phyloP scores from a whole-genome alignment of 352 stramenopile species.

The Phytophthora cryptogea region DNA sequence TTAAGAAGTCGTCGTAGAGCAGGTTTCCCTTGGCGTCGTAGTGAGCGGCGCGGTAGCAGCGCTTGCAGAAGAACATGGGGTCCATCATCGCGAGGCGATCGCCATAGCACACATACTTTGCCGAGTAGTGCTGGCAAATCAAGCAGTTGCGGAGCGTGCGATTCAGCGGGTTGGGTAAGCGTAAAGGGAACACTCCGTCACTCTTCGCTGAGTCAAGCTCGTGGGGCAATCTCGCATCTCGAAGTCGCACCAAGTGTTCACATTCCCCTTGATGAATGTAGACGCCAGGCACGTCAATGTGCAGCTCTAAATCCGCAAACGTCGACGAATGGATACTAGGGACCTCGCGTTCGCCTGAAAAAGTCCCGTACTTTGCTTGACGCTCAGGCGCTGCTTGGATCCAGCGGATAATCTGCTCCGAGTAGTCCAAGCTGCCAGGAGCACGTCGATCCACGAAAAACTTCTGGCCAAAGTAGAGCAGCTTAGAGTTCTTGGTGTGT shows the following conservation, averaged over 20 bases:
- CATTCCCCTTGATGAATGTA: conserved; percentile 84
- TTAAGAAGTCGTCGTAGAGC: conserved; percentile 73
- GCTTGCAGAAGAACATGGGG: conserved; percentile 82
- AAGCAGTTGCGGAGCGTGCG: conserved; percentile 69
- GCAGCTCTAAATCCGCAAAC: conserved; percentile 59
- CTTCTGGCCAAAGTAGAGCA: conserved; percentile 62
- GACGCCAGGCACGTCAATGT: conserved; percentile 59
- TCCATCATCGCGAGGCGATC: conserved; percentile 65
- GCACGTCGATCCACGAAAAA: conserved; percentile 67
- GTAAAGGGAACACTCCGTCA: conserved; percentile 56
- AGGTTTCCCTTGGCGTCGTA: conserved; percentile 58
- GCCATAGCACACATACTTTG: conserved; percentile 81
- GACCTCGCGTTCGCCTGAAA: conserved; percentile 4
- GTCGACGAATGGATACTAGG: conserved; percentile 46
- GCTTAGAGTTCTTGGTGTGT: conserved; percentile 46
- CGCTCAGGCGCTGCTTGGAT: conserved; percentile 45
- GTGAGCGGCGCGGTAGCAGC: conserved; percentile 71
- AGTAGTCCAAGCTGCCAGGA: conserved; percentile 54
- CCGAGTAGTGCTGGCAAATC: conserved; percentile 75
- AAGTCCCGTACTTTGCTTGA: conserved; percentile 35
- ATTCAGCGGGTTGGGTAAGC: conserved; percentile 55
- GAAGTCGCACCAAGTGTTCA: conserved; percentile 70
- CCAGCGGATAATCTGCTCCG: conserved; percentile 55
- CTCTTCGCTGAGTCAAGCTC: conserved; percentile 43
- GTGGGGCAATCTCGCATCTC: conserved; percentile 65